Evolutionary conservation across 1,139 yeast genomes (phyloP).

Genomic region (Taphrina communis): DNA sequence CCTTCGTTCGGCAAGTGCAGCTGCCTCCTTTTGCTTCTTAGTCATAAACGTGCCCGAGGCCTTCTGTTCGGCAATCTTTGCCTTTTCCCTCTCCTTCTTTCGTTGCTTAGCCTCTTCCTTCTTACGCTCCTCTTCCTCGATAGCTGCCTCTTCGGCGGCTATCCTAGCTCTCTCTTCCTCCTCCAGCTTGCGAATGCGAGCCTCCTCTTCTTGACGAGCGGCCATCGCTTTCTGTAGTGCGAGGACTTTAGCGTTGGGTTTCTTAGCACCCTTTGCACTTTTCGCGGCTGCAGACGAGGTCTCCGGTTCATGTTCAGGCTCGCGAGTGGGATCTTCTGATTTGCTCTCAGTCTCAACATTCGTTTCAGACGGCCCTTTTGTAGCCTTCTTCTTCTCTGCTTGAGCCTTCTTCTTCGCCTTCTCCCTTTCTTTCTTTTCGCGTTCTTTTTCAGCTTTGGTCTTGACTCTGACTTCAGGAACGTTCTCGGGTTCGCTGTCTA

Average conservation of each 20-base stretch:
- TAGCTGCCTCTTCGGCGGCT: slow-evolving; percentile 66
- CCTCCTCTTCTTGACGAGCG: slow-evolving; percentile 67
- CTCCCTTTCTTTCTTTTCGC: slow-evolving; percentile 95
- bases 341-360: slow-evolving; percentile 47
- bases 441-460: slow-evolving; percentile 96
- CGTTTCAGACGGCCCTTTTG: slow-evolving; percentile 56
- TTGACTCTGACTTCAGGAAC: slow-evolving; percentile 69
- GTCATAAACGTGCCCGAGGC: slow-evolving; percentile 85
- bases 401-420: slow-evolving; percentile 92
- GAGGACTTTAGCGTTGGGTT: slow-evolving; percentile 50
- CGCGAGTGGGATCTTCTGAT: slow-evolving; percentile 48
- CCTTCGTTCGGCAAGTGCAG: slow-evolving; percentile 83
- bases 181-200: slow-evolving; percentile 55
- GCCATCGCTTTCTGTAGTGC: slow-evolving; percentile 75
- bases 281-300: slow-evolving; percentile 50
- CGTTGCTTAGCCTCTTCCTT: slow-evolving; percentile 70
- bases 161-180: slow-evolving; percentile 71
- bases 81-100: slow-evolving; percentile 75
- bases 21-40: slow-evolving; percentile 93
- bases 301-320: slow-evolving; percentile 42
- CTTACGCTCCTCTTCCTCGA: slow-evolving; percentile 63
- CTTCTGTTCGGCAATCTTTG: slow-evolving; percentile 85
- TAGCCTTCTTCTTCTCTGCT: slow-evolving; percentile 57
- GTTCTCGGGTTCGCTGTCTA: slow-evolving; percentile 44
- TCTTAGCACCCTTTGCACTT: slow-evolving; percentile 51